Evolutionary conservation across 306 rosid species (phyloP).

Genomic region (Styphnolobium japonicum): DNA sequence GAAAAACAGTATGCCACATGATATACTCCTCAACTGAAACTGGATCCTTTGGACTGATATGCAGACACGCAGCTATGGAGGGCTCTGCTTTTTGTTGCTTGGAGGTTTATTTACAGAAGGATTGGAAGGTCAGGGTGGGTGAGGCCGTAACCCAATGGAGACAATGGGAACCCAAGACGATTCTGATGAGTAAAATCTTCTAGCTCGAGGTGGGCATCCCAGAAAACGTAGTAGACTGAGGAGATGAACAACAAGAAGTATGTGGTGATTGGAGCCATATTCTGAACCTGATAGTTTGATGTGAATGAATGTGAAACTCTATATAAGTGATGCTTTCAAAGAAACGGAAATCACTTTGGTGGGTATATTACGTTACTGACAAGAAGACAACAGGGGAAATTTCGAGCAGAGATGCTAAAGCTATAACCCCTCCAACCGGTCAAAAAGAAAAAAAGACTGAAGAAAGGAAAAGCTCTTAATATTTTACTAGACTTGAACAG

Average conservation of each 20-base stretch:
- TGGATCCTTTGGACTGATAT: not conserved
- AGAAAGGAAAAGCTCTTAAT: not conserved
- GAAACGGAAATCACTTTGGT: not conserved
- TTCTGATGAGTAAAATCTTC: slow-evolving; percentile 3
- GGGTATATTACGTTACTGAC: not conserved
- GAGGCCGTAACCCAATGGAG: slow-evolving; percentile 1
- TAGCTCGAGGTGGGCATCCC: not conserved
- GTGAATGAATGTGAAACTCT: not conserved
- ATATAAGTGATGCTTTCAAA: not conserved
- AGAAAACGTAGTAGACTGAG: slow-evolving; percentile 21
- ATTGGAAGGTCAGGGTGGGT: slow-evolving; percentile 20
- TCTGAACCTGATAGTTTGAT: not conserved
- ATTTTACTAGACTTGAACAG: not conserved
- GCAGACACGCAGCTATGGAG: not conserved
- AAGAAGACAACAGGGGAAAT: slow-evolving; percentile 19
- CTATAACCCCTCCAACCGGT: not conserved
- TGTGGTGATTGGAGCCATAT: slow-evolving; percentile 35
- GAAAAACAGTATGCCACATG: not conserved
- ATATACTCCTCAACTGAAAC: not conserved
- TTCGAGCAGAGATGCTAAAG: not conserved
- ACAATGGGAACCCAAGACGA: not conserved
- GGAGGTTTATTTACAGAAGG: not conserved
- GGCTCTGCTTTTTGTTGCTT: not conserved
- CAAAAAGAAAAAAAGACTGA: not conserved
- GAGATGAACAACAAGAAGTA: slow-evolving; percentile 25